Percentiles rank a stretch among this genome's conserved stretches.
These are phyloP conservation scores for Parasitella parasitica DNA, from an alignment of 371 early-diverging fungal genomes.

Conservation along the genomic window DNA sequence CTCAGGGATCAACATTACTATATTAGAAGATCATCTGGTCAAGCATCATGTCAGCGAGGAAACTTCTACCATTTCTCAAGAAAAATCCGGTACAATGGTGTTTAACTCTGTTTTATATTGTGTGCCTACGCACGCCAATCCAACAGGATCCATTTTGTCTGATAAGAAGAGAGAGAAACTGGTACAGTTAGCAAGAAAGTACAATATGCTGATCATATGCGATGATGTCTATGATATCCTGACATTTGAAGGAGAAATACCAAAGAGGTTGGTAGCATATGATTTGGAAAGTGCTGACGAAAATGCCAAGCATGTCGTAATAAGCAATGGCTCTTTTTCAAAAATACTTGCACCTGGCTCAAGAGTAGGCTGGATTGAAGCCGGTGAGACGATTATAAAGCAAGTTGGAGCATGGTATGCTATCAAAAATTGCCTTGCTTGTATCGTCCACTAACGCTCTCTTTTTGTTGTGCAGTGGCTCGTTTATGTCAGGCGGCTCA, in stretches of 20 bases:
- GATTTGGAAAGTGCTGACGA: constrained; percentile 21
- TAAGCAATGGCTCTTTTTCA: constrained; percentile 47
- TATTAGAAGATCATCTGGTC: constrained; percentile 16
- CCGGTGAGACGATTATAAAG: constrained; percentile 22
- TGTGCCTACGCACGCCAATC: constrained; percentile 65
- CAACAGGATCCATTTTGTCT: constrained; percentile 45
- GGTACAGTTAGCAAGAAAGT: constrained; percentile 45
- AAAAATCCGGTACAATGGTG: not conserved
- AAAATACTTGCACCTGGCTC: constrained; percentile 44
- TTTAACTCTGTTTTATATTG: constrained; percentile 47
- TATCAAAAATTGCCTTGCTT: not conserved
- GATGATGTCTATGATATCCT: constrained; percentile 67
- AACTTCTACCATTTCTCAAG: not conserved
- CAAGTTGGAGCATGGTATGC: constrained; percentile 31
- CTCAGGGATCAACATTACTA: constrained; percentile 26
- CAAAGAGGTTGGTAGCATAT: constrained; percentile 32
- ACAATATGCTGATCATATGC: constrained; percentile 59
- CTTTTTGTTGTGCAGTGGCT: constrained; percentile 25
- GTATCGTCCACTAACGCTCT: not conserved
- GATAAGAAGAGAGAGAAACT: constrained; percentile 34
- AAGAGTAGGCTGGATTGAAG: constrained; percentile 43
- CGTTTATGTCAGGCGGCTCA: constrained; percentile 41
- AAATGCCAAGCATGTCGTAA: constrained; percentile 23
- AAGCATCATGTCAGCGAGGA: not conserved
- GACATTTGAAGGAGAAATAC: constrained; percentile 24